A percentile compares a stretch with the other conserved stretches of the same genome.
Evolutionary conservation across 495 filamentous ascomycete genomes (phyloP).

Genomic region (Aspergillus ellipticus): DNA sequence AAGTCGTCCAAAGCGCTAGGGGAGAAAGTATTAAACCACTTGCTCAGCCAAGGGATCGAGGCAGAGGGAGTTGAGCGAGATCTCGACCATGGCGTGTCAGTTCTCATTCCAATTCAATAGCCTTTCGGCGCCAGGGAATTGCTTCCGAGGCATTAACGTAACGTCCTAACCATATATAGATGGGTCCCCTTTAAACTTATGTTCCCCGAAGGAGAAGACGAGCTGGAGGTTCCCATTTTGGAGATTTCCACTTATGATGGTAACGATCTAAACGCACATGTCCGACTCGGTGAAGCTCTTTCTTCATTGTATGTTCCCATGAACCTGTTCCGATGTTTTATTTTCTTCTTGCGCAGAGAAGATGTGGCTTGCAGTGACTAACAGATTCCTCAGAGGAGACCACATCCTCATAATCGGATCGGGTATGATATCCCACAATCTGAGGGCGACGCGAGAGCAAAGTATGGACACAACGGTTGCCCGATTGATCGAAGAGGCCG

Average conservation of each 20-base stretch:
- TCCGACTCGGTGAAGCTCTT: not conserved
- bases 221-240: not conserved
- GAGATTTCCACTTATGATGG: not conserved
- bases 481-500: not conserved
- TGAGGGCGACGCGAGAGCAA: not conserved
- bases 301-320: not conserved
- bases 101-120: not conserved
- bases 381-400: not conserved
- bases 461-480: not conserved
- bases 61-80: not conserved
- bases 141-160: not conserved
- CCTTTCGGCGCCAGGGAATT: not conserved
- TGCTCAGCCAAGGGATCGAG: not conserved
- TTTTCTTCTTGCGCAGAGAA: not conserved
- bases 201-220: not conserved
- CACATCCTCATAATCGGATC: not conserved
- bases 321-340: not conserved
- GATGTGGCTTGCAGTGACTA: too few relatives aligned
- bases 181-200: slow-evolving; percentile 2
- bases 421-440: slow-evolving; percentile 1
- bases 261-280: not conserved
- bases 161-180: not conserved
- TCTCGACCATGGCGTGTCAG: not conserved
- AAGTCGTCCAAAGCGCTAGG: not conserved
- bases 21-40: not conserved